phyloP scores from a whole-genome alignment of 768 basidiomycete genomes.

The Asterophora lycoperdoides region DNA sequence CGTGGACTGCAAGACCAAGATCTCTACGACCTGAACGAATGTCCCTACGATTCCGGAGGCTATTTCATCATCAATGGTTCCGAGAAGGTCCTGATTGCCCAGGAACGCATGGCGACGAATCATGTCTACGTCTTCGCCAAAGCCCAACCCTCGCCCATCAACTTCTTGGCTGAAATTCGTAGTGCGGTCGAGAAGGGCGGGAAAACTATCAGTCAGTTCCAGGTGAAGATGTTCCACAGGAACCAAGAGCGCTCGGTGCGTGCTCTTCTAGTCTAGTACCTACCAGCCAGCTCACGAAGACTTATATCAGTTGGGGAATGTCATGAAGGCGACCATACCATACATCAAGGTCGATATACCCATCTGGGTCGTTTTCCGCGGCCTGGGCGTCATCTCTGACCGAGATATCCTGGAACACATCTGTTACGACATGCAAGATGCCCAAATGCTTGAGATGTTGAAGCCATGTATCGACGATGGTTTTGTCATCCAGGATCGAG shows the following conservation, averaged over 20 bases:
- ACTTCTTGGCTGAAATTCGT: constrained; percentile 94
- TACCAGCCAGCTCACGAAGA: constrained; percentile 3
- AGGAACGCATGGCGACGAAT: constrained; percentile 99
- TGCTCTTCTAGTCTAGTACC: constrained; percentile 1
- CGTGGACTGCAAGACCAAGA: constrained; percentile 73
- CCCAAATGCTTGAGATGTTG: constrained; percentile 95
- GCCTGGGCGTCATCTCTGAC: constrained; percentile 95
- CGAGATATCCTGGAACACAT: constrained; percentile 97
- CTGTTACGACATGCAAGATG: constrained; percentile 95
- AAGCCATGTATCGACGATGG: constrained; percentile 99
- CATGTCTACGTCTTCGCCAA: constrained; percentile 99
- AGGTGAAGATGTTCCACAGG: constrained; percentile 94
- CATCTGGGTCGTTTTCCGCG: constrained; percentile 98
- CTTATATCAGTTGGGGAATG: constrained; percentile 67
- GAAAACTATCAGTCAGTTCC: constrained; percentile 96
- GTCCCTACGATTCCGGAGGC: constrained; percentile 97
- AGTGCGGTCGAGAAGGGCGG: constrained; percentile 97
- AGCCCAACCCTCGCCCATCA: constrained; percentile 92
- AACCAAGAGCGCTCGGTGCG: constrained; percentile 86
- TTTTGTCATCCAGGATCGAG: constrained; percentile 96
- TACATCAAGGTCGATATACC: constrained; percentile 99
- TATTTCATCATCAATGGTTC: constrained; percentile 99
- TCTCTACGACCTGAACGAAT: constrained; percentile 91
- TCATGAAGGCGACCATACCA: constrained; percentile 95
- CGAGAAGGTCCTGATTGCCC: constrained; percentile 99